These are phyloP conservation scores for Entomortierella beljakovae DNA, from an alignment of 192 early-diverging fungal genomes.

Conservation along the genomic window DNA sequence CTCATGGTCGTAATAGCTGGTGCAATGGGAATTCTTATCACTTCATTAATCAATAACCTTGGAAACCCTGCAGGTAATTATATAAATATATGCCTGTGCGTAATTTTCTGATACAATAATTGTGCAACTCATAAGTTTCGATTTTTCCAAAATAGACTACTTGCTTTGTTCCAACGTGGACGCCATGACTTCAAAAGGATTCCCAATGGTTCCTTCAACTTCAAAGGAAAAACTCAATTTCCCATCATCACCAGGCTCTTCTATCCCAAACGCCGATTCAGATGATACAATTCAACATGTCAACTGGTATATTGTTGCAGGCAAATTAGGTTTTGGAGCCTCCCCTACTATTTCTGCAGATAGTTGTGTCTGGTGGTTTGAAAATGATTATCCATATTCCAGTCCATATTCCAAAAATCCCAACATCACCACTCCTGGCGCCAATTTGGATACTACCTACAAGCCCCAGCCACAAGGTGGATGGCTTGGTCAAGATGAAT, in stretches of 20 bases:
- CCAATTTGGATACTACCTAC: constrained; percentile 49
- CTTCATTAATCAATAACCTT: constrained; percentile 61
- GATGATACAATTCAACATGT: constrained; percentile 47
- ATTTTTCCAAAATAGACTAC: constrained; percentile 41
- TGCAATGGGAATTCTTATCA: constrained; percentile 65
- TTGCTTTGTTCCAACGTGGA: constrained; percentile 62
- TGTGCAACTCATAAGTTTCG: too few relatives aligned
- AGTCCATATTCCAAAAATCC: constrained; percentile 39
- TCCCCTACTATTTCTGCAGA: constrained; percentile 41
- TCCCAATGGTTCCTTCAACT: constrained; percentile 26
- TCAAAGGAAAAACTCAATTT: constrained; percentile 43
- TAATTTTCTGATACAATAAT: too few relatives aligned
- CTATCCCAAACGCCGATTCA: constrained; percentile 50
- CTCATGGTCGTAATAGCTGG: constrained; percentile 76
- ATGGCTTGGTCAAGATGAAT: constrained; percentile 55
- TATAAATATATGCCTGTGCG: neutral
- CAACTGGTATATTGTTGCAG: constrained; percentile 51
- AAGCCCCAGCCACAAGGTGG: constrained; percentile 58
- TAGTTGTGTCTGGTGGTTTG: constrained; percentile 59
- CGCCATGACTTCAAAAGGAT: constrained; percentile 52
- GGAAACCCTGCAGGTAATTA: constrained; percentile 56
- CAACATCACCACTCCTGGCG: constrained; percentile 38
- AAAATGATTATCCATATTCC: constrained; percentile 49
- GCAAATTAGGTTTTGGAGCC: constrained; percentile 24
- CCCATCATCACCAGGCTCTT: constrained; percentile 32